Evolutionary conservation across 768 basidiomycete genomes (phyloP).

Genomic region (Daedalea quercina): DNA sequence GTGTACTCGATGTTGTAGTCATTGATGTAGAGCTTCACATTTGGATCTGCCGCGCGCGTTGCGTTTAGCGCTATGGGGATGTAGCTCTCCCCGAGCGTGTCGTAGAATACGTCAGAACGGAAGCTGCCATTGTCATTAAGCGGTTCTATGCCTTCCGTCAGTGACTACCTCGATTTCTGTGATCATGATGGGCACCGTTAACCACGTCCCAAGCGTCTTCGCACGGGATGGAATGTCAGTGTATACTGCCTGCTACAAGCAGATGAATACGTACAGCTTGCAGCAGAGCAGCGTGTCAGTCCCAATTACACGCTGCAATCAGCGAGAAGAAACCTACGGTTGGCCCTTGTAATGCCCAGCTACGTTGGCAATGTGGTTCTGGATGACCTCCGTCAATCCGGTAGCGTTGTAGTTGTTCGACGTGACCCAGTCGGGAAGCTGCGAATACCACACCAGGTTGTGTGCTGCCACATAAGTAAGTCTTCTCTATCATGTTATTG

Average conservation of each 20-base stretch:
- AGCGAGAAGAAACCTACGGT: conserved; percentile 28
- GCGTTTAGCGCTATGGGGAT: conserved; percentile 44
- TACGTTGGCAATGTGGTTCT: conserved; percentile 41
- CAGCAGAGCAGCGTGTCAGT: background rate
- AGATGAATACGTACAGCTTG: conserved; percentile 12
- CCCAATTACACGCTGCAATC: background rate
- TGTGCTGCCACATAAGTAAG: conserved; percentile 15
- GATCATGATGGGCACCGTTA: conserved; percentile 29
- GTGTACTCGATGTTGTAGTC: conserved; percentile 30
- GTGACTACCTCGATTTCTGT: background rate
- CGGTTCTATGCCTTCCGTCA: conserved; percentile 24
- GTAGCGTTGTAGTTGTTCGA: conserved; percentile 35
- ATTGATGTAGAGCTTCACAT: conserved; percentile 48
- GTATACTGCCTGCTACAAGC: background rate
- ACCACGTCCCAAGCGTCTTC: conserved; percentile 47
- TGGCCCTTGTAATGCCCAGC: conserved; percentile 49
- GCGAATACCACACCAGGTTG: conserved; percentile 42
- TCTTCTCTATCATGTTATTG: background rate
- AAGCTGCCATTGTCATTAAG: conserved; percentile 57
- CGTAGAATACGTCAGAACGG: conserved; percentile 48
- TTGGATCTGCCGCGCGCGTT: conserved; percentile 46
- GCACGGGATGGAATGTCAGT: background rate
- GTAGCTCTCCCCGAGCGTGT: conserved; percentile 40
- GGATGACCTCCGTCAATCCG: conserved; percentile 36
- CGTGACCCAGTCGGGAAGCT: conserved; percentile 46